Conservation (phyloP, 2,329 filamentous ascomycete genomes). For the Fonsecaea pedrosoi region DNA sequence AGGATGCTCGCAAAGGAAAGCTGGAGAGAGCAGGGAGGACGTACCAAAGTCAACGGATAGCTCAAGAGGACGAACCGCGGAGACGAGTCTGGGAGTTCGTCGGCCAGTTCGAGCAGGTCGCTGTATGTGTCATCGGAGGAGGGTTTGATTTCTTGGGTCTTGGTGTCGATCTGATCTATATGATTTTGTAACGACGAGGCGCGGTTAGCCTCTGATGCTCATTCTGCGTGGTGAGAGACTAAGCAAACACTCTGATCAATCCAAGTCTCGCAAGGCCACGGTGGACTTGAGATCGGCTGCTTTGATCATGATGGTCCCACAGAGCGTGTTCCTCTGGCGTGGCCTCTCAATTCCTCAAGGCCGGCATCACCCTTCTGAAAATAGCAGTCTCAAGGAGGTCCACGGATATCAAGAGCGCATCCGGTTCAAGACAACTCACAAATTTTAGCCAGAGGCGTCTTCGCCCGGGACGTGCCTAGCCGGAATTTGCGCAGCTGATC, state of each 20-base stretch:
- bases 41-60: constrained; percentile 85
- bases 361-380: too few species aligned
- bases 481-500: constrained; percentile 93
- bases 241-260: neutral
- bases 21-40: constrained; percentile 38
- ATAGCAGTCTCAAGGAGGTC: neutral
- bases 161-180: constrained; percentile 78
- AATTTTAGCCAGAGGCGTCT: constrained; percentile 86
- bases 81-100: constrained; percentile 90
- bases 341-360: too few species aligned
- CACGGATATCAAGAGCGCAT: constrained; percentile 1
- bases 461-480: constrained; percentile 84
- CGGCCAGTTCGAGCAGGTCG: constrained; percentile 77
- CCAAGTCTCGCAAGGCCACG: neutral
- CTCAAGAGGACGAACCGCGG: constrained; percentile 89
- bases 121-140: constrained; percentile 82
- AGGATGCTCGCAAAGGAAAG: neutral
- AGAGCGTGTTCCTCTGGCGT: too few species aligned
- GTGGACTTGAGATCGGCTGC: too few species aligned
- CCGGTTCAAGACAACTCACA: constrained; percentile 67
- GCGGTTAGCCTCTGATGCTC: neutral
- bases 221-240: neutral
- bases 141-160: constrained; percentile 85
- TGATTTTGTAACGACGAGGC: neutral
- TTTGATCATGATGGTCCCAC: too few species aligned